Evolutionary conservation across 2,329 filamentous ascomycete species (phyloP).

Genomic region (Teratosphaeria gauchensis): DNA sequence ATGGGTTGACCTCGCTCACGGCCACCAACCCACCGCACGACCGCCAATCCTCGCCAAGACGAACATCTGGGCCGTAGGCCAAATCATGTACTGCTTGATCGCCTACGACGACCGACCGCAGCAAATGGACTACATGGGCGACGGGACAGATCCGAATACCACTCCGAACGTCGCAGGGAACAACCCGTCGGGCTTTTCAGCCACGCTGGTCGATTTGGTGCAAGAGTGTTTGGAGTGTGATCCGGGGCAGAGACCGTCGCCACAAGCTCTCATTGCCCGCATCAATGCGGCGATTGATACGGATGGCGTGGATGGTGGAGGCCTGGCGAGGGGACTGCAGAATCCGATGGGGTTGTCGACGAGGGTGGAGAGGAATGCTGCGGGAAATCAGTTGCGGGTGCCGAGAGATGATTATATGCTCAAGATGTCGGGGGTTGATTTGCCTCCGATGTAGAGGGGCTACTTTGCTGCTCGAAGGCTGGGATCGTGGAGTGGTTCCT

Average conservation of each 20-base stretch:
- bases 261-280: neutral
- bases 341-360: neutral
- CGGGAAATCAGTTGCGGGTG: neutral
- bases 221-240: neutral
- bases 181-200: neutral
- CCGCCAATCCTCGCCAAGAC: neutral
- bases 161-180: neutral
- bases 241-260: neutral
- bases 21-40: neutral
- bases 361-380: neutral
- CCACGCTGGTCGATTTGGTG: neutral
- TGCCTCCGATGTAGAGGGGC: too few species aligned
- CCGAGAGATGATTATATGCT: neutral
- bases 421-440: too few species aligned
- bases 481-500: too few species aligned
- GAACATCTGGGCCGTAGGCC: neutral
- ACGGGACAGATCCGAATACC: neutral
- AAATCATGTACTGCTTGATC: neutral
- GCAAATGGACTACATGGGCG: neutral
- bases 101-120: neutral
- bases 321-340: neutral
- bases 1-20: neutral
- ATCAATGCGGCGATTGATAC: neutral
- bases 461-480: too few species aligned
- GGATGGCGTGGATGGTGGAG: neutral